Percentiles rank a stretch among this genome's conserved stretches.
Evolutionary conservation across 2,329 filamentous ascomycete species (phyloP).

Genomic region (Diatrype stigma): DNA sequence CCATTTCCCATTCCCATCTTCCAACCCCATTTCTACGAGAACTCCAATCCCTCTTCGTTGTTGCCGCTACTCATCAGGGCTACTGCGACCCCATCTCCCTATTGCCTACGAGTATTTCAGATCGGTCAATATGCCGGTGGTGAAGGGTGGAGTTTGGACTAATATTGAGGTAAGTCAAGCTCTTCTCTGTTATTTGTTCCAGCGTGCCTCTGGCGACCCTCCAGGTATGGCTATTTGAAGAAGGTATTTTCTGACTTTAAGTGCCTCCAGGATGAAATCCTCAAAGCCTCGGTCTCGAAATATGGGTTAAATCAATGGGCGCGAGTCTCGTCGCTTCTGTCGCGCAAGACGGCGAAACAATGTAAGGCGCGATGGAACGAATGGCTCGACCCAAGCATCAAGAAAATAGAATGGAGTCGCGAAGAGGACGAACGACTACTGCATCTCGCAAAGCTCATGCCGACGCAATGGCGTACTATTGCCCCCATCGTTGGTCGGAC

Average conservation of each 20-base stretch:
- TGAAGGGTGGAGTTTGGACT: conserved; percentile 72
- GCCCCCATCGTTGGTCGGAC: conserved; percentile 94
- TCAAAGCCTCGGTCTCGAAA: conserved; percentile 92
- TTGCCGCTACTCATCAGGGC: conserved; percentile 1
- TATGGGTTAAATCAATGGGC: conserved; percentile 98
- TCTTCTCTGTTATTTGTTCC: neutral
- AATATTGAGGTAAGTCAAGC: conserved; percentile 47
- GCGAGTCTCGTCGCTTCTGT: conserved; percentile 92
- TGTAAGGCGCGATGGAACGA: conserved; percentile 98
- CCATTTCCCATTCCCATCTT: too few relatives aligned
- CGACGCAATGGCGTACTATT: conserved; percentile 98
- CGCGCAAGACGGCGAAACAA: conserved; percentile 96
- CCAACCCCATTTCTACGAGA: neutral
- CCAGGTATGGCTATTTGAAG: neutral
- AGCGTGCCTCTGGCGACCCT: neutral
- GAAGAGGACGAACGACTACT: conserved; percentile 98
- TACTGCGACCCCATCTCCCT: conserved; percentile 2
- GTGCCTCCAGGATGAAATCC: conserved; percentile 75
- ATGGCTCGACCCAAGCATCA: conserved; percentile 96
- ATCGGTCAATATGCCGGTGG: conserved; percentile 59
- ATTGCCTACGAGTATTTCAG: neutral
- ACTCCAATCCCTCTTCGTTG: neutral
- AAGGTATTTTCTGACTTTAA: neutral
- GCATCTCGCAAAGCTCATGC: conserved; percentile 96
- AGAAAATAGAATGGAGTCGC: conserved; percentile 98